Percentiles rank a stretch among this genome's conserved stretches.
Evolutionary conservation across 208 protist species (phyloP).

Genomic region (Trypanosomatidae sp.): DNA sequence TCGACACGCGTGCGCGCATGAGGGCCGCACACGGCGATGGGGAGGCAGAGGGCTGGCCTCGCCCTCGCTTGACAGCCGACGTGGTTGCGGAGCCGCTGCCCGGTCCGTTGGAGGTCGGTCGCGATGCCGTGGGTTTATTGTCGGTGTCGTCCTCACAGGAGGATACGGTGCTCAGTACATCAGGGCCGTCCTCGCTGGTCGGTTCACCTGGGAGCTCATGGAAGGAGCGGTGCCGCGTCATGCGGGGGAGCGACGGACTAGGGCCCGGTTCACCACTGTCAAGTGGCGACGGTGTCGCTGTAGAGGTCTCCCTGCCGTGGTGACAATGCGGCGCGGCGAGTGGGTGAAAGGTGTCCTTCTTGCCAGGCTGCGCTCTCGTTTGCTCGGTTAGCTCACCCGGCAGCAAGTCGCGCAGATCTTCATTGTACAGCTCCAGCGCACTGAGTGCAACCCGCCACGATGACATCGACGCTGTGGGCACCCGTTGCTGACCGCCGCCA

Average conservation of each 20-base stretch:
- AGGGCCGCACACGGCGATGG: background rate
- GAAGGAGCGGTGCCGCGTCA: no score
- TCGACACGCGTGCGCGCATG: background rate
- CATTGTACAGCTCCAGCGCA: slow-evolving; percentile 80
- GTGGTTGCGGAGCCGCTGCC: background rate
- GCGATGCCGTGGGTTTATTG: slow-evolving; percentile 8
- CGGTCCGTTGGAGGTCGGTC: slow-evolving; percentile 1
- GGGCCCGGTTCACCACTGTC: no score
- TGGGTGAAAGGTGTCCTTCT: slow-evolving; percentile 8
- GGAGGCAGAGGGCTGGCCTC: background rate
- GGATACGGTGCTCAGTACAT: no score
- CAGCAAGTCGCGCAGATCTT: slow-evolving; percentile 75
- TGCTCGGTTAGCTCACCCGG: slow-evolving; percentile 3
- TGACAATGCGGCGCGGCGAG: background rate
- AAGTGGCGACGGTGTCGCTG: background rate
- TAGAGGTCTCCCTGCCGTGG: background rate
- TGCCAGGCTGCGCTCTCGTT: background rate
- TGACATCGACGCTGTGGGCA: background rate
- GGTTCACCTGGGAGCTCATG: background rate
- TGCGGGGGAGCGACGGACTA: no score
- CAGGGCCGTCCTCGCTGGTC: background rate
- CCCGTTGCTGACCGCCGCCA: slow-evolving; percentile 2
- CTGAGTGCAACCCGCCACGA: slow-evolving; percentile 44
- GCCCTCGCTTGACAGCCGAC: background rate
- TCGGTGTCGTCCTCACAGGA: background rate